phyloP scores from a whole-genome alignment of 2,329 filamentous ascomycete species.

The Aspergillus aculeatus region DNA sequence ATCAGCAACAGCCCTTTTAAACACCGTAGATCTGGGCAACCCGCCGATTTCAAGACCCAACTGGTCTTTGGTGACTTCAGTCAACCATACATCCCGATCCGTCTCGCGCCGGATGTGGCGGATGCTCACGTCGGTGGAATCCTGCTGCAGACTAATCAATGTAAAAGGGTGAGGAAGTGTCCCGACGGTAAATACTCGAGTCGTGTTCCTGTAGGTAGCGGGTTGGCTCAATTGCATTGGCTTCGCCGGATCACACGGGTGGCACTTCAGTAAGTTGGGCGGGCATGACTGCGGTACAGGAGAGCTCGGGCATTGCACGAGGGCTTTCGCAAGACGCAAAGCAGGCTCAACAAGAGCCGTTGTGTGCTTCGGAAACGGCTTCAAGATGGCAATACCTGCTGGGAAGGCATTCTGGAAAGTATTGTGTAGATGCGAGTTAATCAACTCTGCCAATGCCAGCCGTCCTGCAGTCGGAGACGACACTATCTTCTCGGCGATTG shows the following conservation, averaged over 20 bases:
- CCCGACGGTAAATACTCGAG: conserved; percentile 74
- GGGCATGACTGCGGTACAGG: conserved; percentile 78
- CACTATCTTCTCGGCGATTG: conserved; percentile 62
- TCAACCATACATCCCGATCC: conserved; percentile 75
- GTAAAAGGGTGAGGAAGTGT: conserved; percentile 92
- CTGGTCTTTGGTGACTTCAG: conserved; percentile 66
- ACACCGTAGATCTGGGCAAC: conserved; percentile 64
- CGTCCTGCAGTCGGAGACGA: conserved; percentile 61
- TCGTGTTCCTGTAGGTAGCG: conserved; percentile 68
- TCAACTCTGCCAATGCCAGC: conserved; percentile 66
- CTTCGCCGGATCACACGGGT: conserved; percentile 66
- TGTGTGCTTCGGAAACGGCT: conserved; percentile 74
- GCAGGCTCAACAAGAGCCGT: conserved; percentile 70
- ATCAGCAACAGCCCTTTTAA: conserved; percentile 80
- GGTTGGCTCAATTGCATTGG: conserved; percentile 67
- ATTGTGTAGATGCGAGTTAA: conserved; percentile 80
- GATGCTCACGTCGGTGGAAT: conserved; percentile 59
- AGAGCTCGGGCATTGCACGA: conserved; percentile 71
- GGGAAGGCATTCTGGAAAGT: conserved; percentile 80
- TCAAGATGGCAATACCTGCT: conserved; percentile 75
- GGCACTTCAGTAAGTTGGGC: conserved; percentile 73
- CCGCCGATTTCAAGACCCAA: conserved; percentile 64
- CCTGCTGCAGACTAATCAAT: conserved; percentile 64
- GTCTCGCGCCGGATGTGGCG: conserved; percentile 67
- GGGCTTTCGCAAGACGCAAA: conserved; percentile 68